phyloP scores from a whole-genome alignment of 2,329 filamentous ascomycete genomes.

The Tolypocladium endophyticum region DNA sequence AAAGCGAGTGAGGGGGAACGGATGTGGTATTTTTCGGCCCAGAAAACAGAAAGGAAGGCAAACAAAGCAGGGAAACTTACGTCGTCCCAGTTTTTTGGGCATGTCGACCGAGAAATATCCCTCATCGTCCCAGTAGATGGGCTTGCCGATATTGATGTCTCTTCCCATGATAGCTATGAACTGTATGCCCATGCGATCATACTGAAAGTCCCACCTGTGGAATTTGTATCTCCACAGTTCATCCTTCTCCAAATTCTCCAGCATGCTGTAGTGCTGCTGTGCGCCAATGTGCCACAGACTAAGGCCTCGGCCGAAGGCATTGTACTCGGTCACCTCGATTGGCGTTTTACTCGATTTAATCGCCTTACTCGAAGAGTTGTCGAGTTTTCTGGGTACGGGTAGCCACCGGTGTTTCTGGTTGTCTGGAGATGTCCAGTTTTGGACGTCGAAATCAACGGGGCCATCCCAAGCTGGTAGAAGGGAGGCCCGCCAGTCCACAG shows the following conservation, averaged over 20 bases:
- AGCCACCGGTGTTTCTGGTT: not conserved
- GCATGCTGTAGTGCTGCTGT: not conserved
- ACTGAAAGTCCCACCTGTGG: not conserved
- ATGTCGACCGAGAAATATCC: not conserved
- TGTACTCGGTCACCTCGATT: not conserved
- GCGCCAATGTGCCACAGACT: not conserved
- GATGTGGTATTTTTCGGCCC: not conserved
- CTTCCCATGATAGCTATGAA: not conserved
- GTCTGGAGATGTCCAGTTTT: not conserved
- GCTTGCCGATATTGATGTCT: not conserved
- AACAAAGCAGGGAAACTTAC: not conserved
- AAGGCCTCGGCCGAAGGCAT: not conserved
- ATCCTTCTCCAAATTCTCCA: not conserved
- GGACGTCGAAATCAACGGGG: not conserved
- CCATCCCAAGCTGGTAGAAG: not conserved
- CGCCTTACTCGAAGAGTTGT: not conserved
- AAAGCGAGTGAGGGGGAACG: not conserved
- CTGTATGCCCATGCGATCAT: not conserved
- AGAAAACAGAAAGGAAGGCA: not conserved
- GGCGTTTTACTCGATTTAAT: not conserved
- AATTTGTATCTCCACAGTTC: not conserved
- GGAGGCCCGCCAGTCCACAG: not conserved
- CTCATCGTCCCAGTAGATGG: not conserved
- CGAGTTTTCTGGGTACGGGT: not conserved
- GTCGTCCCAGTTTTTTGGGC: not conserved